Conservation (phyloP, 2,329 filamentous ascomycete genomes). For the Pseudogymnoascus sp. region DNA sequence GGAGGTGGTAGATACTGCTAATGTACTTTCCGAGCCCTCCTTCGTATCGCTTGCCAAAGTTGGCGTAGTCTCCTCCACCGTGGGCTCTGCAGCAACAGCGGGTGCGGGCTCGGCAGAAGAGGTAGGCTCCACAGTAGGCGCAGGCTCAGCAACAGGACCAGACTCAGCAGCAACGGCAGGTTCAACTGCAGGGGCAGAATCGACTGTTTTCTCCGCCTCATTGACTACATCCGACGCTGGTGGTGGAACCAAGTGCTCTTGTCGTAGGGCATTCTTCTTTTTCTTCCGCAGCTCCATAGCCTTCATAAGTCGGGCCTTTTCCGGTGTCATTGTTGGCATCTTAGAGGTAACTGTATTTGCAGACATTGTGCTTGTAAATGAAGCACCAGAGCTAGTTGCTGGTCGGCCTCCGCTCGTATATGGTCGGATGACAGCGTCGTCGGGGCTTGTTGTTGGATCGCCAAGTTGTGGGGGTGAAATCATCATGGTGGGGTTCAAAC, state of each 20-base stretch:
- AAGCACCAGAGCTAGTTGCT: conserved; percentile 24
- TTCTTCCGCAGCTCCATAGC: conserved; percentile 84
- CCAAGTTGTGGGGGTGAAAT: conserved; percentile 22
- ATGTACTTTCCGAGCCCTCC: conserved; percentile 46
- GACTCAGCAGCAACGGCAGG: background rate
- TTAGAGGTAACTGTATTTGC: conserved; percentile 23
- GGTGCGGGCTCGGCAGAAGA: background rate
- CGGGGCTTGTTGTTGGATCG: conserved; percentile 21
- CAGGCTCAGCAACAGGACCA: background rate
- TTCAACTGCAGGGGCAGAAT: background rate
- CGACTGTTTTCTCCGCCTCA: background rate
- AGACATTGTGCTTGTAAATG: conserved; percentile 18
- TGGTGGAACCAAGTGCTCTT: background rate
- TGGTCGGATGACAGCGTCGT: conserved; percentile 15
- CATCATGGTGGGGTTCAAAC: conserved; percentile 22
- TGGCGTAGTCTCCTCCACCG: conserved; percentile 20
- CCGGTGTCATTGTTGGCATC: conserved; percentile 59
- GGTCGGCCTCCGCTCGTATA: conserved; percentile 27
- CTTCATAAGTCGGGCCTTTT: conserved; percentile 90
- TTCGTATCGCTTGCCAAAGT: conserved; percentile 29
- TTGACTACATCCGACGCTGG: background rate
- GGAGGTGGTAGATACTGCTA: conserved; percentile 37
- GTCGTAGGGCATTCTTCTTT: conserved; percentile 43
- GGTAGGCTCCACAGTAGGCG: background rate
- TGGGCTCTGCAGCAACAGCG: conserved; percentile 10